Evolutionary conservation across 2,329 filamentous ascomycete species (phyloP), one percentile per base, ranked within the genome.

Genomic region (Nemania bipapillata): DNA sequence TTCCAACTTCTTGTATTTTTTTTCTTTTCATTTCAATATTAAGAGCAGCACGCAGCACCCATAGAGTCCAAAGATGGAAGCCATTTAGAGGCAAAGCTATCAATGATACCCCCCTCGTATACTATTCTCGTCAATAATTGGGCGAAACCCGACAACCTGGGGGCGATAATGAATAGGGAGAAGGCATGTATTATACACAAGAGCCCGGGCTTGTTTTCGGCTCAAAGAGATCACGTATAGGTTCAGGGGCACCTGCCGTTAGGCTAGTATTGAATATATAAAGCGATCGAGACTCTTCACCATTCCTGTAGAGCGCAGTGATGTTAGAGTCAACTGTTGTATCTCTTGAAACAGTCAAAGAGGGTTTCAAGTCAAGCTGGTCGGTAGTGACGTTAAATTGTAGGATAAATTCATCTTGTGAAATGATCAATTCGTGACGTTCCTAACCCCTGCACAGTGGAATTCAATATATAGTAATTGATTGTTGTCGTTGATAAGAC

Each of bases 141-240:
- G 6, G 17, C 40, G 22, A 49, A 42, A 12, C 30, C 12, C 2
- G 35, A 32, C n/a, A 11, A 49, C 49, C 26, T 3, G n/a, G 24
- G 6, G 22, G 35, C 28, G 17, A 37, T 30, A 20, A 28, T 9
- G n/a, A 15, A 50, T 55, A 30, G 15, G 22, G 24, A 30, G 37
- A 24, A 42, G 24, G n/a, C 30, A 45, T 68, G 30, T 40, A 58
- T 54, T 49, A 54, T 54, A 54, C 59, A 53, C 6, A 53, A 47
- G 52, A 49, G 32, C 28, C 37, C 5, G 4, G 20, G 5, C 28
- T 56, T 32, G 8, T 12, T 28, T 37, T 35, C 7, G n/a, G 42
- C 32, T 30, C 56, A 15, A n/a, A 3, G n/a, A 32, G 8, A 24
- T 50, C 4, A n/a, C 30, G 56, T 40, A 20, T 24, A 60, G 24